phyloP scores from a whole-genome alignment of 2,329 filamentous ascomycete species.

The Cadophora gregata region DNA sequence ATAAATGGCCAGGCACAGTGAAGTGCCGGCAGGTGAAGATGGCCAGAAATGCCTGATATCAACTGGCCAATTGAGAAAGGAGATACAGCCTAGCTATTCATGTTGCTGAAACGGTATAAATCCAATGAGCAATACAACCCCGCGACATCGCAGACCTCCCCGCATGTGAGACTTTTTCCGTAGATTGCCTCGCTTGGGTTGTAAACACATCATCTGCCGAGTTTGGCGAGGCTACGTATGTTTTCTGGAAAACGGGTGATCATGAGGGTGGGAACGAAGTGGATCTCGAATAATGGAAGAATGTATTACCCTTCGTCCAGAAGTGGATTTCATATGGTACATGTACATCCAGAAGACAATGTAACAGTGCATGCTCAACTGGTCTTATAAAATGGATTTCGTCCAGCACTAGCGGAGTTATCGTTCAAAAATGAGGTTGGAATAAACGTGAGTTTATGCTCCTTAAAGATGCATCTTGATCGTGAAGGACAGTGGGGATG shows the following conservation, averaged over 20 bases:
- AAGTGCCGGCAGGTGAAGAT: conserved; percentile 2
- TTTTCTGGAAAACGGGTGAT: not conserved
- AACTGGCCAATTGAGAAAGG: conserved; percentile 4
- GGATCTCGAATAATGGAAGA: not conserved
- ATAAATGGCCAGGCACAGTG: not conserved
- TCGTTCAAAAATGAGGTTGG: not conserved
- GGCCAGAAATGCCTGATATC: conserved; percentile 13
- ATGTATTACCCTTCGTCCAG: not conserved
- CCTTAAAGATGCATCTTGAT: not conserved
- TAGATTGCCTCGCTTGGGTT: conserved; percentile 3
- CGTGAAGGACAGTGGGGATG: not conserved
- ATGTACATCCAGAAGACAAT: not conserved
- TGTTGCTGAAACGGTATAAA: conserved; percentile 4
- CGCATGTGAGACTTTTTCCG: conserved; percentile 5
- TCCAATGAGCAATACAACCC: not conserved
- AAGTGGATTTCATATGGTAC: not conserved
- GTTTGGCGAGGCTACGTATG: not conserved
- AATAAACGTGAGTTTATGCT: not conserved
- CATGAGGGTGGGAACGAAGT: not conserved
- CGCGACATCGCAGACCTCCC: not conserved
- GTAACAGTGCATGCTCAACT: not conserved
- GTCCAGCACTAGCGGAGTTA: not conserved
- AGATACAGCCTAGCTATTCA: conserved; percentile 13
- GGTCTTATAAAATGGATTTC: not conserved
- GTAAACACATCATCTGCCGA: too few species aligned